phyloP scores from a whole-genome alignment of 768 basidiomycete species.

The Lyophyllum shimeji region DNA sequence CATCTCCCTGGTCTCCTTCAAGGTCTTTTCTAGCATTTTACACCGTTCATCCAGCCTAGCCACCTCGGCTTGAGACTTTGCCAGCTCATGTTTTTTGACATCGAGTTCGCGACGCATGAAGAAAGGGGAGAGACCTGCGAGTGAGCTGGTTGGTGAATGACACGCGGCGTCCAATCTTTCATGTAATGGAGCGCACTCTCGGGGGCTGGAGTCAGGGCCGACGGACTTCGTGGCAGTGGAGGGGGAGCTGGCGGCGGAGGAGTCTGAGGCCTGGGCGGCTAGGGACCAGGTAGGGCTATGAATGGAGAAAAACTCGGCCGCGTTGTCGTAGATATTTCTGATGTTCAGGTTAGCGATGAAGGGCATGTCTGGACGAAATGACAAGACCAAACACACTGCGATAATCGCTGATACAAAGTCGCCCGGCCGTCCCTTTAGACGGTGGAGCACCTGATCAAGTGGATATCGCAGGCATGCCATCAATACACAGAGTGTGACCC shows the following conservation, averaged over 20 bases:
- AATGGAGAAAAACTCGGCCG: constrained; percentile 59
- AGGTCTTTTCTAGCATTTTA: constrained; percentile 57
- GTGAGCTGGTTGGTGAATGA: constrained; percentile 41
- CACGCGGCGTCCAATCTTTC: constrained; percentile 49
- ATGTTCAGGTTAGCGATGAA: constrained; percentile 47
- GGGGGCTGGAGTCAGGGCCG: constrained; percentile 40
- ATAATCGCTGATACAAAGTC: constrained; percentile 36
- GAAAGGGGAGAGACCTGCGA: constrained; percentile 37
- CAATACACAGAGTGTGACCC: constrained; percentile 13
- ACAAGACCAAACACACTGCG: constrained; percentile 35
- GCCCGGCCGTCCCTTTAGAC: constrained; percentile 16
- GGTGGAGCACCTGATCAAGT: constrained; percentile 16
- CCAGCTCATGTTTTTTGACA: constrained; percentile 52
- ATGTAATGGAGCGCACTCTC: constrained; percentile 45
- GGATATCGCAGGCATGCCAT: constrained; percentile 14
- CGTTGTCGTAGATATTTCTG: constrained; percentile 48
- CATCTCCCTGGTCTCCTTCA: constrained; percentile 64
- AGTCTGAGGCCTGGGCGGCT: constrained; percentile 25
- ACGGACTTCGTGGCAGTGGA: constrained; percentile 24
- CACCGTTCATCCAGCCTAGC: constrained; percentile 61
- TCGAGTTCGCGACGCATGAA: constrained; percentile 60
- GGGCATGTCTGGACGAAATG: constrained; percentile 37
- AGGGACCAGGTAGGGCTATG: constrained; percentile 36
- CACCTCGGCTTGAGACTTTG: constrained; percentile 52
- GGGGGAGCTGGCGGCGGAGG: constrained; percentile 20